phyloP scores from a whole-genome alignment of 2,329 filamentous ascomycete genomes.

The Neofusicoccum kwambonambiense region DNA sequence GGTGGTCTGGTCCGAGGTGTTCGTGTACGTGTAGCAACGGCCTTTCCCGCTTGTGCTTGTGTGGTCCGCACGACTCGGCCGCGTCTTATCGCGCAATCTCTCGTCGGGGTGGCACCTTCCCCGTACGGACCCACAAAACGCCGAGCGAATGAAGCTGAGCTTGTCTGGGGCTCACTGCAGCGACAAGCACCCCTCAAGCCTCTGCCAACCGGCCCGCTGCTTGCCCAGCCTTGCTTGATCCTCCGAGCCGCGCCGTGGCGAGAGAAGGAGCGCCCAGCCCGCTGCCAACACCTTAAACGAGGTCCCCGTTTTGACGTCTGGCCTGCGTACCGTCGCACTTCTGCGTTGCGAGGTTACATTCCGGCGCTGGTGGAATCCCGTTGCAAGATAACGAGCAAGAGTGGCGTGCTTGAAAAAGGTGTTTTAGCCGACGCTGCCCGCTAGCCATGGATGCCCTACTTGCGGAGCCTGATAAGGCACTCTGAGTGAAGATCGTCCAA shows the following conservation, averaged over 20 bases:
- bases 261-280: not conserved
- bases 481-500: not conserved
- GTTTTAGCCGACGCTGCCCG: not conserved
- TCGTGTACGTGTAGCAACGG: not conserved
- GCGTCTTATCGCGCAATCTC: constrained; percentile 5
- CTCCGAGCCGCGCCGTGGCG: not conserved
- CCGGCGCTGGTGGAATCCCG: not conserved
- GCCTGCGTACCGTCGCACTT: not conserved
- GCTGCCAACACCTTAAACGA: not conserved
- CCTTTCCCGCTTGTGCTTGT: not conserved
- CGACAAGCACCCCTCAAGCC: constrained; percentile 8
- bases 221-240: not conserved
- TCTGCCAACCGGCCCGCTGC: not conserved
- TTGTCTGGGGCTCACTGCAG: not conserved
- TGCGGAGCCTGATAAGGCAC: not conserved
- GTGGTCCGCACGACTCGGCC: not conserved
- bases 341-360: not conserved
- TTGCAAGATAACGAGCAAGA: constrained; percentile 14
- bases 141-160: not conserved
- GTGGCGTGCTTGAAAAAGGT: constrained; percentile 5
- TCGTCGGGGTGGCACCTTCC: not conserved
- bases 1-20: not conserved
- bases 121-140: not conserved
- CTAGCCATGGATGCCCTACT: not conserved
- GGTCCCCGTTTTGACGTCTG: not conserved